Base-by-base conservation (phyloP, 495 filamentous ascomycete genomes). In the Penicillium samsonianum region DNA sequence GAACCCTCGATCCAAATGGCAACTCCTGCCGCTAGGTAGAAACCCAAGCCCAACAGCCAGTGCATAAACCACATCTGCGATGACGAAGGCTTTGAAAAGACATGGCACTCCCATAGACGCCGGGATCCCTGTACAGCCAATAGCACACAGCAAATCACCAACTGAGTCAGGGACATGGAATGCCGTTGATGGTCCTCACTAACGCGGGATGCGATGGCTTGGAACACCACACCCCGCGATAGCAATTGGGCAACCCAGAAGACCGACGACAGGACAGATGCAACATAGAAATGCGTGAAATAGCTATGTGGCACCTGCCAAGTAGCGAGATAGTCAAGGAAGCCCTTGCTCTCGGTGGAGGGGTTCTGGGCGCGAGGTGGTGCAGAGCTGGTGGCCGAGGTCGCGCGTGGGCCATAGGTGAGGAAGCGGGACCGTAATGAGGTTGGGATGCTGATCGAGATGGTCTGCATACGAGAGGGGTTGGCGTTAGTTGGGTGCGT, bases 1-100 rank as follows among this genome's bases (percentile, higher is more conserved):
- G 87, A 82, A 23, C 90, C 91, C 69, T 96, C 91, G 52, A 96
- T 81, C 94, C 92, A 97, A 33, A 96, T 74, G 3, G 89, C 81
- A 52, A 96, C 73, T 23, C 84, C 82, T 53, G 87, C 84, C 31
- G 74, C 76, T 16, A 87, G 61, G 70, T 98, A 98, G 71, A 90
- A 97, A 16, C 70, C 73, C 19, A 94, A 68, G 2, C 95, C 95
- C 3, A 93, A 69, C 20, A 89, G 46, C 84, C 90, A 97, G 71
- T 92, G 91, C 4, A 81, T 82, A 59, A 92, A 75, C 84, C 86
- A 91, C 91, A 98, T 98, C 60, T 75, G 82, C 11, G 83, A 84
- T 2, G 81, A 82, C 0, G 87, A 90, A 5, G 83, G 78, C 63
- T 86, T 88, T n/a, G 80, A 73, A 33, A 92, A 74, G 9, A 63